A percentile compares a stretch with the other conserved stretches of the same genome.
These are phyloP conservation scores for Geotrichum citri-aurantii DNA, from an alignment of 1,139 yeast genomes.

Conservation along the genomic window DNA sequence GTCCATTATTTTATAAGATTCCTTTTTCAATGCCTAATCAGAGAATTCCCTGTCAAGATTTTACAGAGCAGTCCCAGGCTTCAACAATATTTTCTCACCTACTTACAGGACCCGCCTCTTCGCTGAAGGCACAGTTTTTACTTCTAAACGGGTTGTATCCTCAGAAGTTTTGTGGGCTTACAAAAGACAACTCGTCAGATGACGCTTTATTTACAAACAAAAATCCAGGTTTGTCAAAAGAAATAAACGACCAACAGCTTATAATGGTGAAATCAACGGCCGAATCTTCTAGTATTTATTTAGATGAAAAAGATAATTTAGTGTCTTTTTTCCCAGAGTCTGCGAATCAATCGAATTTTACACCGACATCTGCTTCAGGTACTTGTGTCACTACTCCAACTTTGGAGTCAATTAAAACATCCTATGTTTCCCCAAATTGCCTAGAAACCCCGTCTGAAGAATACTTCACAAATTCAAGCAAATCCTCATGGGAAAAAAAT, in stretches of 20 bases:
- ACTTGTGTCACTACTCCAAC: background rate
- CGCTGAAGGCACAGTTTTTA: conserved; percentile 22
- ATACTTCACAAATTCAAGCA: background rate
- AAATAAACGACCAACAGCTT: background rate
- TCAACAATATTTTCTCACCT: conserved; percentile 26
- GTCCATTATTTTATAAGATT: conserved; percentile 28
- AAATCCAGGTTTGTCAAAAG: background rate
- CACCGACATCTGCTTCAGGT: background rate
- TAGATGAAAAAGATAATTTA: background rate
- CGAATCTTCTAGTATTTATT: background rate
- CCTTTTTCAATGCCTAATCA: conserved; percentile 18
- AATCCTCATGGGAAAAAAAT: background rate
- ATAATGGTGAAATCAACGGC: background rate
- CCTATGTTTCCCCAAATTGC: background rate
- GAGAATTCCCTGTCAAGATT: conserved; percentile 31
- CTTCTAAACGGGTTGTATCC: conserved; percentile 27
- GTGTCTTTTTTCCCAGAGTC: background rate
- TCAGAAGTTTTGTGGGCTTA: conserved; percentile 7
- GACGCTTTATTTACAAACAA: background rate
- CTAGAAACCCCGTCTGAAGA: background rate
- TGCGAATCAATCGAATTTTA: background rate
- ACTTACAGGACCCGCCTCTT: conserved; percentile 25
- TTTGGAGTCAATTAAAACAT: background rate
- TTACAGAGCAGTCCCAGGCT: conserved; percentile 31
- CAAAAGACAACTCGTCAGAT: background rate